These are phyloP conservation scores for Aspergillus biplanus DNA, from an alignment of 495 filamentous ascomycete genomes.

Conservation along the genomic window DNA sequence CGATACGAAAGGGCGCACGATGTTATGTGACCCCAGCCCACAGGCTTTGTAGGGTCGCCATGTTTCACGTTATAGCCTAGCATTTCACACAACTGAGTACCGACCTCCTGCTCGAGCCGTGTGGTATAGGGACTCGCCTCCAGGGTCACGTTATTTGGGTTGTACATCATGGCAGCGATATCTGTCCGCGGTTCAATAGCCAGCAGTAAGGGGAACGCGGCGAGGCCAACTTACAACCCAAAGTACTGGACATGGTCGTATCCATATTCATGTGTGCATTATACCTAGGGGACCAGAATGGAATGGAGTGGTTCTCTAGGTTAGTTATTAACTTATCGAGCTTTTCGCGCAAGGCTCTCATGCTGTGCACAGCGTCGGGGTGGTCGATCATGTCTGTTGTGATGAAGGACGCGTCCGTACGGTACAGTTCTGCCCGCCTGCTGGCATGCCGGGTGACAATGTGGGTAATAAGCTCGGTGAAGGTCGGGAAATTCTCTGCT, in stretches of 20 bases:
- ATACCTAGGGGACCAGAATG: slow-evolving; percentile 52
- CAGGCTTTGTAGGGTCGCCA: slow-evolving; percentile 17
- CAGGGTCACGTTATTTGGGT: slow-evolving; percentile 53
- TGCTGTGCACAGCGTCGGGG: background rate
- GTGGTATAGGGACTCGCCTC: slow-evolving; percentile 49
- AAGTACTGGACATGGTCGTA: slow-evolving; percentile 34
- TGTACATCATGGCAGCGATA: slow-evolving; percentile 53
- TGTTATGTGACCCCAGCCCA: slow-evolving; percentile 48
- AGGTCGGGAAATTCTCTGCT: background rate
- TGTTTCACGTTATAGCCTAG: slow-evolving; percentile 45
- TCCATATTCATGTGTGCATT: slow-evolving; percentile 50
- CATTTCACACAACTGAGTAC: slow-evolving; percentile 47
- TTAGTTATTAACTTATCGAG: background rate
- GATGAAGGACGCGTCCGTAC: background rate
- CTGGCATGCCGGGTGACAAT: background rate
- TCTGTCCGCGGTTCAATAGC: slow-evolving; percentile 16
- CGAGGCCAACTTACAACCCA: slow-evolving; percentile 31
- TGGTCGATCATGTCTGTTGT: background rate
- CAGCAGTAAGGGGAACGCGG: background rate
- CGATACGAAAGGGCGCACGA: background rate
- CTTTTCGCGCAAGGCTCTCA: background rate
- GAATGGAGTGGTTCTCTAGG: slow-evolving; percentile 34
- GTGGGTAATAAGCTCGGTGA: background rate
- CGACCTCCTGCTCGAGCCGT: slow-evolving; percentile 43
- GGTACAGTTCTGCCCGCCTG: background rate